Evolutionary conservation across 2,329 filamentous ascomycete genomes (phyloP).

Genomic region (Aspergillus ruber): DNA sequence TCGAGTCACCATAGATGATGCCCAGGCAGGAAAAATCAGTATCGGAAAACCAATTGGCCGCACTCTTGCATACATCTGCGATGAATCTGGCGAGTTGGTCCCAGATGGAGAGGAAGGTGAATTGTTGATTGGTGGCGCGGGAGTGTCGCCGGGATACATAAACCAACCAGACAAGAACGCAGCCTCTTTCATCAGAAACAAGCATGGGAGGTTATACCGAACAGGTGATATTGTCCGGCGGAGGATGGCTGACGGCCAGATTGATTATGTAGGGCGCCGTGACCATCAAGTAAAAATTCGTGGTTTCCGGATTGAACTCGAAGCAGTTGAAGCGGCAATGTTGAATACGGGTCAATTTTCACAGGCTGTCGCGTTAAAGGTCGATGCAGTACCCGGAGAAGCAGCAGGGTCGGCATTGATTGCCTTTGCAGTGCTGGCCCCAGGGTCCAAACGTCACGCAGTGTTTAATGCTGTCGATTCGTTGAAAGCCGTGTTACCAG

Average conservation of each 20-base stretch:
- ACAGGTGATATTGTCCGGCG: conserved; percentile 1
- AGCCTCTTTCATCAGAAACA: conserved; percentile 69
- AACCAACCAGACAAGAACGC: conserved; percentile 52
- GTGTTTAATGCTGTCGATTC: conserved; percentile 47
- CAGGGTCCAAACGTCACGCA: conserved; percentile 42
- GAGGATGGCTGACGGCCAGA: conserved; percentile 47
- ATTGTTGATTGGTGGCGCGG: conserved; percentile 34
- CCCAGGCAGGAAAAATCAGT: conserved; percentile 34
- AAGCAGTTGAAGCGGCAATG: conserved; percentile 70
- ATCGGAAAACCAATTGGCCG: conserved; percentile 13
- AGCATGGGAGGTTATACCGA: conserved; percentile 56
- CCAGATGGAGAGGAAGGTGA: conserved; percentile 14
- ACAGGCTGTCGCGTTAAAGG: conserved; percentile 10
- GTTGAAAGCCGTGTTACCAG: conserved; percentile 60
- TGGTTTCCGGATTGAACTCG: conserved; percentile 82
- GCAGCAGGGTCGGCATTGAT: conserved; percentile 11
- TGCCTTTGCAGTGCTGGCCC: conserved; percentile 11
- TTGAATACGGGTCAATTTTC: conserved; percentile 11
- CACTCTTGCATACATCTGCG: conserved; percentile 7
- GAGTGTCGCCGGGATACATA: conserved; percentile 69
- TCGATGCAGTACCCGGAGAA: conserved; percentile 4
- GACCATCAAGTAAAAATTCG: conserved; percentile 86
- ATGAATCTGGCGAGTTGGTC: conserved; percentile 6
- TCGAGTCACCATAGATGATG: conserved; percentile 11
- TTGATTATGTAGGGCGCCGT: conserved; percentile 65